Evolutionary conservation across 345 rosid genomes (phyloP).

Genomic region (Atalantia buxifolia): DNA sequence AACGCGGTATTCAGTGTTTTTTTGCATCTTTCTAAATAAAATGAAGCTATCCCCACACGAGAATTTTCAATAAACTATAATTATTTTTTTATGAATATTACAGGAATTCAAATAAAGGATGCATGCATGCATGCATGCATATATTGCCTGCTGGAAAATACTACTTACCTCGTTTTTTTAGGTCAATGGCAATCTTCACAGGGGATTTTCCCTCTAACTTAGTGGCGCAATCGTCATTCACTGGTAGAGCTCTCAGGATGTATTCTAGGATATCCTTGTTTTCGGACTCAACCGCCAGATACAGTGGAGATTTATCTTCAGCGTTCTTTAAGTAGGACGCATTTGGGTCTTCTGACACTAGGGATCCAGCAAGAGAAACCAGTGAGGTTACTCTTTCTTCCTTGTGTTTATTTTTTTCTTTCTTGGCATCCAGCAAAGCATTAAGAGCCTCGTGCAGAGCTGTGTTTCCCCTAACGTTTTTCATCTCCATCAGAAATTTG

Average conservation of each 20-base stretch:
- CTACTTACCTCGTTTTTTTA: background rate
- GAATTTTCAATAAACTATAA: too few species aligned
- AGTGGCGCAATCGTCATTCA: too few species aligned
- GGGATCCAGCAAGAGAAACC: background rate
- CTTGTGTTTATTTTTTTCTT: background rate
- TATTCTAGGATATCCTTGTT: background rate
- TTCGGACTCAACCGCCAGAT: background rate
- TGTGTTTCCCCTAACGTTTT: background rate
- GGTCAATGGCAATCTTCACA: background rate
- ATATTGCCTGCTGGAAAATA: background rate
- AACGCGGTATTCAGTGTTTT: too few species aligned
- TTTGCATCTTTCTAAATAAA: too few species aligned
- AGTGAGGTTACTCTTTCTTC: background rate
- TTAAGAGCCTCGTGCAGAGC: constrained; percentile 23
- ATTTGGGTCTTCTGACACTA: background rate
- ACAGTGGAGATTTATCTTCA: background rate
- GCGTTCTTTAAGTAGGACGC: background rate
- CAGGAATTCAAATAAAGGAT: too few species aligned
- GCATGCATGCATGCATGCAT: too few species aligned
- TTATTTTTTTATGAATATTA: too few species aligned
- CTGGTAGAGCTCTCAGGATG: background rate
- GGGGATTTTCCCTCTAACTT: background rate
- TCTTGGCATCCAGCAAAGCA: background rate
- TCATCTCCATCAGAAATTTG: too few species aligned
- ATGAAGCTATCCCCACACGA: too few species aligned